Evolutionary conservation across 2,329 filamentous ascomycete genomes (phyloP), one percentile per base, ranked within the genome.

Genomic region (Metarhizium humberi): DNA sequence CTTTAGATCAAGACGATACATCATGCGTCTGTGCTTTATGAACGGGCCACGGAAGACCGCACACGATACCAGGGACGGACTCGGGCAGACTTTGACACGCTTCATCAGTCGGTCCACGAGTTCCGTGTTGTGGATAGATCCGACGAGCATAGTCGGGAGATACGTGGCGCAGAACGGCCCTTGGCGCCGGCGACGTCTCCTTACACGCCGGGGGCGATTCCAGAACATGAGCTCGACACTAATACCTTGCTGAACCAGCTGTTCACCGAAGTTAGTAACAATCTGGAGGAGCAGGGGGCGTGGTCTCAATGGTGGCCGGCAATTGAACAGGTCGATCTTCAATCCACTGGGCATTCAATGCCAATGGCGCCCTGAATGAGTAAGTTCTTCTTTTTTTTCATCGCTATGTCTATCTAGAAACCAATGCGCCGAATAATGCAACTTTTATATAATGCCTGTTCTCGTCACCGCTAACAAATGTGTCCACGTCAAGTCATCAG

Each of bases 81-180:
- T 2, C 58, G 66, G 3, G 60, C 60, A 18, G 64, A 68, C 51
- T 69, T 68, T 52, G 62, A 64, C 29, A 59, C 61, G 7, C 55
- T 69, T 1, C 67, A 67, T 42, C 66, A 66, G 38, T 67, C 64
- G 3, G 60, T 68, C 1, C 64, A 68, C 25, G 66, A 68, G 46
- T 68, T 68, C 43, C 62, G 66, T 3, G 61, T 63, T 6, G 59
- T 69, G 1, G 66, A 68, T 38, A 58, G 66, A 20, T 67, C 66
- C 2, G 66, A 67, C n/a, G 61, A 64, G 48, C 67, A 67, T 6
- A 58, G 61, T 10, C 59, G 66, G 49, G 65, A 69, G 53, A 64
- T 69, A 45, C 60, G 66, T 29, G 62, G 61, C 2, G 66, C 61
- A 1, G 64, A 64, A 25, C 52, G 59, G 6, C 56, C 25, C 16